A percentile compares a stretch with the other conserved stretches of the same genome.
Conservation (phyloP, 768 basidiomycete species). For the Podaxis sp. region DNA sequence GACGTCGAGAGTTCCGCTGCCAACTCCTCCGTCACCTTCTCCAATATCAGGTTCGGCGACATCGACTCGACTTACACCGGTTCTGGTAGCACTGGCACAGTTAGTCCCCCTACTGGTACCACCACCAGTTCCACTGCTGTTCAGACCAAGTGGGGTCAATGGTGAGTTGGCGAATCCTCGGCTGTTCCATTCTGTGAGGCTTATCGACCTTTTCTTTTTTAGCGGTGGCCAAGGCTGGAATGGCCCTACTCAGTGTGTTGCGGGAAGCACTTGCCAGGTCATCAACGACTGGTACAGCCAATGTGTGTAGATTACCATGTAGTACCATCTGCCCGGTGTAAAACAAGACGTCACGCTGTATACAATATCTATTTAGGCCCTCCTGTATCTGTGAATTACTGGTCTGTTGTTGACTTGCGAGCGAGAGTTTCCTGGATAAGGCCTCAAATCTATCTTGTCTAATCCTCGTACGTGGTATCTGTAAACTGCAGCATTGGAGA, state of each 20-base stretch:
- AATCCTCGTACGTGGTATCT: too few species aligned
- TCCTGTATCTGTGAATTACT: too few species aligned
- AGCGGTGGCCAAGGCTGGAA: slow-evolving; percentile 19
- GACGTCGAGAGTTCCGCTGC: slow-evolving; percentile 17
- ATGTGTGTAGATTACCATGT: slow-evolving; percentile 9
- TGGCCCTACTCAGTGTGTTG: slow-evolving; percentile 14
- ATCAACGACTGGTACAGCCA: slow-evolving; percentile 14
- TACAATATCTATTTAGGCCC: too few species aligned
- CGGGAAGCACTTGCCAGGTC: slow-evolving; percentile 10
- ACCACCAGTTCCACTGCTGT: neutral
- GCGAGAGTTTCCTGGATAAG: too few species aligned
- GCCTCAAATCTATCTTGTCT: too few species aligned
- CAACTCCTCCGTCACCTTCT: slow-evolving; percentile 22
- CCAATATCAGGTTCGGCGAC: slow-evolving; percentile 25
- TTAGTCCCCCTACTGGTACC: neutral
- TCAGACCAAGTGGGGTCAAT: slow-evolving; percentile 11
- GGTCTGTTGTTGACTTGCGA: too few species aligned
- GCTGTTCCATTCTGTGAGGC: neutral
- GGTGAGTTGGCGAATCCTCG: neutral
- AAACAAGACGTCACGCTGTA: neutral
- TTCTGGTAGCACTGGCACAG: too few species aligned
- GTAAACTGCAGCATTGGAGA: too few species aligned
- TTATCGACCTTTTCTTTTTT: neutral
- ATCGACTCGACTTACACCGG: slow-evolving; percentile 15
- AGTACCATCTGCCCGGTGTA: neutral